These are phyloP conservation scores for Abelmoschus esculentus DNA, from an alignment of 345 rosid genomes.

Conservation along the genomic window DNA sequence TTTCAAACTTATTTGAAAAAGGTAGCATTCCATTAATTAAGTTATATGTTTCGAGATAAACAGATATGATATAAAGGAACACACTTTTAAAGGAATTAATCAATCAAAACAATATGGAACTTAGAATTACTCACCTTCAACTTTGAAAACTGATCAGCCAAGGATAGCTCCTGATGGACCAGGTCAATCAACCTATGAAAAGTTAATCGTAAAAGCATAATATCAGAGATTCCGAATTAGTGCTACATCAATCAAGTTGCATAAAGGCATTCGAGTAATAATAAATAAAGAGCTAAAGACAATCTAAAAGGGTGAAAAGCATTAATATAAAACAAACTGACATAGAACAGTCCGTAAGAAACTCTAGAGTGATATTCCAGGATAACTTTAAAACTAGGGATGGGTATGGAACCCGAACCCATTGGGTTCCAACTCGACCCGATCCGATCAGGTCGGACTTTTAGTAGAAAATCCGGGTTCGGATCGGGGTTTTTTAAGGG, in stretches of 20 bases:
- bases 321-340: neutral
- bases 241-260: neutral
- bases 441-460: too few species aligned
- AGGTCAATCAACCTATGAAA: constrained; percentile 72
- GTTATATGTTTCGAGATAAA: neutral
- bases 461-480: too few species aligned
- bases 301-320: neutral
- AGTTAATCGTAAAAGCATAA: neutral
- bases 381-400: neutral
- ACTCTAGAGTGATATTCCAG: neutral
- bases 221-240: neutral
- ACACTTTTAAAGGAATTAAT: neutral
- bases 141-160: constrained; percentile 82
- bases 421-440: too few species aligned
- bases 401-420: too few species aligned
- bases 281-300: neutral
- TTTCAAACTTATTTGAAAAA: constrained; percentile 2
- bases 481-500: too few species aligned
- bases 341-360: neutral
- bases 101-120: neutral
- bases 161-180: constrained; percentile 80
- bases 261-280: neutral
- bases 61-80: neutral
- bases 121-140: constrained; percentile 50
- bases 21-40: neutral